Percentiles rank a stretch among this genome's conserved stretches.
phyloP scores from a whole-genome alignment of 2,329 filamentous ascomycete genomes.

The Alternaria gansuensis region DNA sequence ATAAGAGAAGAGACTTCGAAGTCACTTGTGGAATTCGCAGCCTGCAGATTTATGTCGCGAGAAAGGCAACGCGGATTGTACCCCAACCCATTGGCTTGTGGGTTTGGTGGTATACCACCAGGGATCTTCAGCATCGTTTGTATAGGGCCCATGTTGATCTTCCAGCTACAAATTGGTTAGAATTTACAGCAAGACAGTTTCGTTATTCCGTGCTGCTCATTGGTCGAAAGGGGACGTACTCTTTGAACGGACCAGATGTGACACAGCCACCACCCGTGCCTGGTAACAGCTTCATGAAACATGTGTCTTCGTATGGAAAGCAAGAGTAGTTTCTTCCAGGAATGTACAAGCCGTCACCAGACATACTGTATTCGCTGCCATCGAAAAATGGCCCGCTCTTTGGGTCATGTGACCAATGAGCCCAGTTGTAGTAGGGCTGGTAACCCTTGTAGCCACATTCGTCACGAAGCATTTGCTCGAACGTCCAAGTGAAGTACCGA shows the following conservation, averaged over 20 bases:
- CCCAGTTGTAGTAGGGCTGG: slow-evolving; percentile 63
- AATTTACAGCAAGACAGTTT: background rate
- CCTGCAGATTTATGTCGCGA: slow-evolving; percentile 47
- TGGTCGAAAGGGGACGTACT: slow-evolving; percentile 35
- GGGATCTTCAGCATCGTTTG: slow-evolving; percentile 43
- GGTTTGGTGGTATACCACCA: slow-evolving; percentile 35
- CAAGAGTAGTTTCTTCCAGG: slow-evolving; percentile 39
- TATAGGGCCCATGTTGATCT: slow-evolving; percentile 60
- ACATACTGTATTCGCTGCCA: slow-evolving; percentile 59
- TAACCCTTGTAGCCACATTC: slow-evolving; percentile 55
- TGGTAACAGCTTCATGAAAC: slow-evolving; percentile 18
- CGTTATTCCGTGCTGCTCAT: background rate
- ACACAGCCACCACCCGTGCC: slow-evolving; percentile 66
- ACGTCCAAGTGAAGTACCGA: slow-evolving; percentile 54
- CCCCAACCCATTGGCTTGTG: slow-evolving; percentile 37
- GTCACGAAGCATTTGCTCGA: slow-evolving; percentile 52
- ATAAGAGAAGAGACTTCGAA: slow-evolving; percentile 36
- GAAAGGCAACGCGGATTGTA: slow-evolving; percentile 52
- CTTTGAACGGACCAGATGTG: slow-evolving; percentile 61
- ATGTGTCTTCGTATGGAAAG: slow-evolving; percentile 27
- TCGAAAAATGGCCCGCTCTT: slow-evolving; percentile 63
- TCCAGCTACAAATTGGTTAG: slow-evolving; percentile 30
- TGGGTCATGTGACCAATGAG: slow-evolving; percentile 56
- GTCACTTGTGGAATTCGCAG: slow-evolving; percentile 38
- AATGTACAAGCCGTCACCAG: slow-evolving; percentile 57